phyloP scores from a whole-genome alignment of 1,139 yeast genomes.

The Debaryomycetaceae sp. region DNA sequence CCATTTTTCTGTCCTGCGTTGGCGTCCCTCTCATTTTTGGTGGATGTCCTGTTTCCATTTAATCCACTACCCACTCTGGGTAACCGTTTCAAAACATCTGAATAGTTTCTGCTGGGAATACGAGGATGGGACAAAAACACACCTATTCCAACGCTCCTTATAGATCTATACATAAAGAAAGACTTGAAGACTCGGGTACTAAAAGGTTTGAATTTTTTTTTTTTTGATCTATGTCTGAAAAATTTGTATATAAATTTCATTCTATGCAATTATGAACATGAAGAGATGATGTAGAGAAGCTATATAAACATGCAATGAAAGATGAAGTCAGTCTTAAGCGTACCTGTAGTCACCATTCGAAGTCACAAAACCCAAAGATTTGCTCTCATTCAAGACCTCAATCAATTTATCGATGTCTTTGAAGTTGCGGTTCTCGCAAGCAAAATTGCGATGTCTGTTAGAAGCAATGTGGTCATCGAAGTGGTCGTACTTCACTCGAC shows the following conservation, averaged over 20 bases:
- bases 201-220: not conserved
- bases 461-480: conserved; percentile 74
- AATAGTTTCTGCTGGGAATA: conserved; percentile 10
- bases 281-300: not conserved
- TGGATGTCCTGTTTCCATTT: not conserved
- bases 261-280: not conserved
- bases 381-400: conserved; percentile 41
- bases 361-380: conserved; percentile 38
- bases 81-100: conserved; percentile 16
- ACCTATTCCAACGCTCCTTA: not conserved
- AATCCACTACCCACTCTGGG: conserved; percentile 16
- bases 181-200: not conserved
- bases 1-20: not conserved
- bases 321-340: conserved; percentile 7
- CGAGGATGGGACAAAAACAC: not conserved
- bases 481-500: conserved; percentile 79
- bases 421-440: conserved; percentile 69
- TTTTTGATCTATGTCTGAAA: not conserved
- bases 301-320: not conserved
- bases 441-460: conserved; percentile 76
- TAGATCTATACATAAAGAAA: not conserved
- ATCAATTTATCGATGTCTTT: conserved; percentile 72
- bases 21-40: not conserved
- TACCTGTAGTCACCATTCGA: conserved; percentile 44
- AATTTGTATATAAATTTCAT: not conserved